Conservation (phyloP, 1,139 yeast genomes). For the Dujonia santamariae region DNA sequence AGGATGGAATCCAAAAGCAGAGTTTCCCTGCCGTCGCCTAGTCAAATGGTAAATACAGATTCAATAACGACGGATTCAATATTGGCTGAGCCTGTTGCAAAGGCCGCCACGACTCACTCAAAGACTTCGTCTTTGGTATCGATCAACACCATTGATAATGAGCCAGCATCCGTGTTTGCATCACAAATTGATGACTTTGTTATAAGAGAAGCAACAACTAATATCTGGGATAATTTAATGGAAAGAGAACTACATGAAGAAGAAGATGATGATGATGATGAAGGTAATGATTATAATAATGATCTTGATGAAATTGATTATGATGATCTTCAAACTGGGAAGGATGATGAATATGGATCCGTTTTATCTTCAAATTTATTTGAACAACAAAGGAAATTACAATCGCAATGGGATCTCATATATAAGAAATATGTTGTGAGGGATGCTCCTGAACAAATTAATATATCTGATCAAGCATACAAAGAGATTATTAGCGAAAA, state of each 20-base stretch:
- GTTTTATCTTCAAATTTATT: conserved; percentile 16
- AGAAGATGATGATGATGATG: conserved; percentile 14
- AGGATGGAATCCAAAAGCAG: neutral
- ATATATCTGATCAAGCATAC: conserved; percentile 35
- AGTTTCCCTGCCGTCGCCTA: neutral
- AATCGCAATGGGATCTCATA: conserved; percentile 29
- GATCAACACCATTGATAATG: conserved; percentile 18
- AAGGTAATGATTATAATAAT: conserved; percentile 7
- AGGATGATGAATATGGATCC: conserved; percentile 10
- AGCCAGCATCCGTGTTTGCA: conserved; percentile 26
- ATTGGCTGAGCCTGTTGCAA: neutral
- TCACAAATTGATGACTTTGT: conserved; percentile 32
- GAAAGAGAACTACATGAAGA: conserved; percentile 19
- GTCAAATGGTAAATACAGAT: neutral
- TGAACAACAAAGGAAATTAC: neutral
- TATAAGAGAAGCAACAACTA: conserved; percentile 7
- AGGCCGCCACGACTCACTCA: too few relatives aligned
- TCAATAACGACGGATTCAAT: conserved; percentile 3
- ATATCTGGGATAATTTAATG: conserved; percentile 29
- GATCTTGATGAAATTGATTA: conserved; percentile 4
- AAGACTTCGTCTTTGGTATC: conserved; percentile 9
- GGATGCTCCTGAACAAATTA: conserved; percentile 45
- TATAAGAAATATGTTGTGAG: conserved; percentile 24
- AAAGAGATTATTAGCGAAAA: conserved; percentile 28
- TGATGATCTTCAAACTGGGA: neutral